phyloP scores from a whole-genome alignment of 2,329 filamentous ascomycete species.

The Zalaria sp. region DNA sequence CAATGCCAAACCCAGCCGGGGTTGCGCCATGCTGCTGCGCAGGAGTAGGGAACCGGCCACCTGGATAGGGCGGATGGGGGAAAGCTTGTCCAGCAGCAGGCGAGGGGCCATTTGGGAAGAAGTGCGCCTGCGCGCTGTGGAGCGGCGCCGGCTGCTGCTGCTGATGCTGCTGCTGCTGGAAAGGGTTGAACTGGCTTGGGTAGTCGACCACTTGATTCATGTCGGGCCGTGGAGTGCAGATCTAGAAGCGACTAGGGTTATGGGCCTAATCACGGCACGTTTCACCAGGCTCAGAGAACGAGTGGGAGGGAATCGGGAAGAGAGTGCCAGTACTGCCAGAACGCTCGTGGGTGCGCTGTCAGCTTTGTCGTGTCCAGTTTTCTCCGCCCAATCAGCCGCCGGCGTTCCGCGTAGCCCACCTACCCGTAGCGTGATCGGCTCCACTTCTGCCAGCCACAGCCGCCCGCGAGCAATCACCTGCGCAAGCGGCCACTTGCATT shows the following conservation, averaged over 20 bases:
- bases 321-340: too few relatives aligned
- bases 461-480: too few relatives aligned
- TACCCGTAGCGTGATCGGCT: too few relatives aligned
- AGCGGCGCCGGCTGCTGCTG: neutral
- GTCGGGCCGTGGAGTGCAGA: neutral
- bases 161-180: neutral
- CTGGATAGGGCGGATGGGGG: neutral
- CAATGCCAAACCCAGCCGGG: neutral
- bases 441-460: too few relatives aligned
- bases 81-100: neutral
- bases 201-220: neutral
- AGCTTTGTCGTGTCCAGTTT: too few relatives aligned
- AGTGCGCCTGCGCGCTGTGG: neutral
- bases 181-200: neutral
- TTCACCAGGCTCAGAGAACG: neutral
- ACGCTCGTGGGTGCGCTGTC: too few relatives aligned
- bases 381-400: too few relatives aligned
- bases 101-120: neutral
- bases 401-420: too few relatives aligned
- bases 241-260: neutral
- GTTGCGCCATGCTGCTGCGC: slow-evolving; percentile 24
- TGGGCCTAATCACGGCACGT: neutral
- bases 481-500: too few relatives aligned
- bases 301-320: neutral
- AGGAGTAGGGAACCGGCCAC: slow-evolving; percentile 27